These are phyloP conservation scores for Clarkia xantiana DNA, from an alignment of 345 rosid species.

Conservation along the genomic window DNA sequence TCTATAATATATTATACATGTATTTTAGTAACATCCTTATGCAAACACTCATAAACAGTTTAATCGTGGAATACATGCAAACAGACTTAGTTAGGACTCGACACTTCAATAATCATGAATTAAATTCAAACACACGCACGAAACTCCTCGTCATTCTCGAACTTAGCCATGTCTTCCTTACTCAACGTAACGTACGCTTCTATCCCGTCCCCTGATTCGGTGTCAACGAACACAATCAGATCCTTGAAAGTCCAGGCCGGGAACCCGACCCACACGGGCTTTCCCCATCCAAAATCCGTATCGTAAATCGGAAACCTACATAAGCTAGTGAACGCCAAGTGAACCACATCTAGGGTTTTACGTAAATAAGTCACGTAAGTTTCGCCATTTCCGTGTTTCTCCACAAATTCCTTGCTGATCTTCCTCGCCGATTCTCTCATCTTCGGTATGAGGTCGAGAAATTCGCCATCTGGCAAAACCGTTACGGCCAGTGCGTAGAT, in stretches of 20 bases:
- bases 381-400: constrained; percentile 15
- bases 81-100: background rate
- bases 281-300: constrained; percentile 27
- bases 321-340: constrained; percentile 20
- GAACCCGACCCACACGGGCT: constrained; percentile 16
- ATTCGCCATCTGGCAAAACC: constrained; percentile 7
- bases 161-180: constrained; percentile 17
- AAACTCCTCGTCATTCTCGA: constrained; percentile 16
- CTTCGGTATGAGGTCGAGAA: constrained; percentile 8
- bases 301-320: constrained; percentile 25
- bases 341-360: background rate
- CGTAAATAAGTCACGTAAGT: constrained; percentile 11
- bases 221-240: constrained; percentile 14
- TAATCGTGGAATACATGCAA: too few relatives aligned
- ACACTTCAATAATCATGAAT: background rate
- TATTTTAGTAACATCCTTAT: too few relatives aligned
- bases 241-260: constrained; percentile 14
- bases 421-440: constrained; percentile 16
- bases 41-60: constrained; percentile 9
- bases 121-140: background rate
- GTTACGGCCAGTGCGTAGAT: constrained; percentile 7
- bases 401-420: constrained; percentile 15
- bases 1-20: too few relatives aligned
- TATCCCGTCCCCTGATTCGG: constrained; percentile 14
- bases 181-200: constrained; percentile 15